A percentile compares a stretch with the other conserved stretches of the same genome.
phyloP scores from a whole-genome alignment of 495 filamentous ascomycete species.

The Letharia lupina region DNA sequence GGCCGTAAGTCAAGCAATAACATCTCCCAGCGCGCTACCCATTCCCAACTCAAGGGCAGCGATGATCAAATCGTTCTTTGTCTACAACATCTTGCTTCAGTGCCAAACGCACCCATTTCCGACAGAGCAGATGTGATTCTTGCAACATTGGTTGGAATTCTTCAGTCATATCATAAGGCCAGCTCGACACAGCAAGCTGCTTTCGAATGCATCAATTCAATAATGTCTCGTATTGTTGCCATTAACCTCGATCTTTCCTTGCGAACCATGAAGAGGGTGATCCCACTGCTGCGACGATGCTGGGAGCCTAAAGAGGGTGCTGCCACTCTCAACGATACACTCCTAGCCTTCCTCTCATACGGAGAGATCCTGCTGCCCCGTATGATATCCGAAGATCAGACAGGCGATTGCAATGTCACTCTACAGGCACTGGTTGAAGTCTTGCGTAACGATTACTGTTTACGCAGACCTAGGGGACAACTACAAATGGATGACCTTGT shows the following conservation, averaged over 20 bases:
- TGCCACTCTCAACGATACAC: conserved; percentile 53
- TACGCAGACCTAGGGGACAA: conserved; percentile 59
- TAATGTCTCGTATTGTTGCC: conserved; percentile 55
- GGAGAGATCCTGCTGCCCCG: conserved; percentile 51
- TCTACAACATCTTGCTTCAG: conserved; percentile 54
- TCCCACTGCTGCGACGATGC: conserved; percentile 62
- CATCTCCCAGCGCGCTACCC: conserved; percentile 10
- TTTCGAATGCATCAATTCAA: conserved; percentile 65
- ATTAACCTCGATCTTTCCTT: conserved; percentile 58
- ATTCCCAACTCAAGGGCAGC: conserved; percentile 26
- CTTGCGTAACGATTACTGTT: conserved; percentile 64
- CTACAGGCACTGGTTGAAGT: conserved; percentile 48
- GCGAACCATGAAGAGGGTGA: conserved; percentile 46
- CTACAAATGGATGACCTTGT: conserved; percentile 67
- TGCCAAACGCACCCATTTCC: conserved; percentile 63
- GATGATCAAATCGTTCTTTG: conserved; percentile 56
- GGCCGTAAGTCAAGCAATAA: conserved; percentile 6
- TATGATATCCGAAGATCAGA: conserved; percentile 22
- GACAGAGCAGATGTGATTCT: conserved; percentile 50
- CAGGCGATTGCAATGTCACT: conserved; percentile 26
- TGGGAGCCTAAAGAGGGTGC: conserved; percentile 58
- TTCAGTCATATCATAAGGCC: conserved; percentile 50
- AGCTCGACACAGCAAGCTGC: conserved; percentile 59
- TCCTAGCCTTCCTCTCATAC: conserved; percentile 63
- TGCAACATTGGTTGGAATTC: conserved; percentile 49